These are phyloP conservation scores for Cornus kousa DNA, from an alignment of 148 eudicot species.

Conservation along the genomic window DNA sequence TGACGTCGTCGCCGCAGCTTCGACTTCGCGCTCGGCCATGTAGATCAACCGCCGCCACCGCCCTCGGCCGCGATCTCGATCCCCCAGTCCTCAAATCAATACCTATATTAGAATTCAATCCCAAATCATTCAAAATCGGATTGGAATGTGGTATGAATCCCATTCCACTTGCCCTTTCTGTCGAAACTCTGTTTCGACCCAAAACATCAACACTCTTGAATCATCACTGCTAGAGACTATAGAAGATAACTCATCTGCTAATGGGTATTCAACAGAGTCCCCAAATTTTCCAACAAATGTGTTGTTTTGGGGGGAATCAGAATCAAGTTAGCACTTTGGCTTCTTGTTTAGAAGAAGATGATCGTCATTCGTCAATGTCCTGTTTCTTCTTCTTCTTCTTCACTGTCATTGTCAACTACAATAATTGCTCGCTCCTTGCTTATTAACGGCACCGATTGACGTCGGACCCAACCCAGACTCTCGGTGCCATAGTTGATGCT, in stretches of 20 bases:
- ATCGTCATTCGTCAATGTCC: constrained; percentile 1
- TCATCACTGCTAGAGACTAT: not conserved
- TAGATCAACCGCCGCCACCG: not conserved
- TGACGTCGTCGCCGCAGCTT: constrained; percentile 40
- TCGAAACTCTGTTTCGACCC: constrained; percentile 37
- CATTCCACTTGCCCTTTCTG: constrained; percentile 90
- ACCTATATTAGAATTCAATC: constrained; percentile 39
- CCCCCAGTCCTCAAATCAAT: constrained; percentile 47
- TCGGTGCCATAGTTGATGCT: too few species aligned
- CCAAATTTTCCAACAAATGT: constrained; percentile 65
- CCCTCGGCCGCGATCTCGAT: constrained; percentile 50
- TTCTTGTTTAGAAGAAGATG: constrained; percentile 24
- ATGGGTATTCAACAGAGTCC: constrained; percentile 21
- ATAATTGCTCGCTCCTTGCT: not conserved
- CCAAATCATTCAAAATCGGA: constrained; percentile 53
- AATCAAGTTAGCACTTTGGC: constrained; percentile 41
- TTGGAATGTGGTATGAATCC: constrained; percentile 80
- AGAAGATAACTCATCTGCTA: constrained; percentile 5
- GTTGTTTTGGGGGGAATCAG: constrained; percentile 72
- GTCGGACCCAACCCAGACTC: too few species aligned
- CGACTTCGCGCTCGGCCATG: constrained; percentile 30
- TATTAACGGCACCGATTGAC: too few species aligned
- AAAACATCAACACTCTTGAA: not conserved
- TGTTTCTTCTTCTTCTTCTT: constrained; percentile 24
- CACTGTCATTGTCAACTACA: constrained; percentile 8